These are phyloP conservation scores for Tephrocybe rancida DNA, from an alignment of 768 basidiomycete genomes.

Conservation along the genomic window DNA sequence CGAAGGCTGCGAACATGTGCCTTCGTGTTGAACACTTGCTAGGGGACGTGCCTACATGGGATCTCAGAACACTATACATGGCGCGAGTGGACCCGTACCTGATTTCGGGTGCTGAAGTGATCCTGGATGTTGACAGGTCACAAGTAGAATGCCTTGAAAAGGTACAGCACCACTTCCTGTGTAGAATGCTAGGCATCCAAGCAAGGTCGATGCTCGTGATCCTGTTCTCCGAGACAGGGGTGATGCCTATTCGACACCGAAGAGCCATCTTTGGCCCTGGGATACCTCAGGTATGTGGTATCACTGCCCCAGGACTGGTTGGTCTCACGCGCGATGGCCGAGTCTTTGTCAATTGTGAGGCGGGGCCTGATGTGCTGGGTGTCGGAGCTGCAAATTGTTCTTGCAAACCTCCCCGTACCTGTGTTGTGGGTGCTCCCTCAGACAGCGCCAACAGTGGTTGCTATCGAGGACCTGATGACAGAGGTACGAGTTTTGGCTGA, in stretches of 20 bases:
- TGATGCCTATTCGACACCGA: neutral
- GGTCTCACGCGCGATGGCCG: neutral
- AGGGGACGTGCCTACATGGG: neutral
- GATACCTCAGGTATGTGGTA: neutral
- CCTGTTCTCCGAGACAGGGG: conserved; percentile 2
- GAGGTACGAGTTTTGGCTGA: too few relatives aligned
- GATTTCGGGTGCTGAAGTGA: neutral
- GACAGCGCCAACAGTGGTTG: neutral
- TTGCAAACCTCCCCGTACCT: neutral
- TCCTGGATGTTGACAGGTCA: neutral
- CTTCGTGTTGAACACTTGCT: neutral
- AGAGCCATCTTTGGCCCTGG: neutral
- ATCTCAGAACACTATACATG: too few relatives aligned
- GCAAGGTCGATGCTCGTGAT: neutral
- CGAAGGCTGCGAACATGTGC: neutral
- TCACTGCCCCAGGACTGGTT: neutral
- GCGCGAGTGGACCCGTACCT: too few relatives aligned
- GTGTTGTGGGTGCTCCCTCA: neutral
- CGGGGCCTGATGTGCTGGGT: neutral
- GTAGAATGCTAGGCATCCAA: neutral
- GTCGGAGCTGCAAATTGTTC: neutral
- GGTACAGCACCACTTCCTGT: neutral
- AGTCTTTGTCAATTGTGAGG: neutral
- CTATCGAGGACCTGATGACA: neutral
- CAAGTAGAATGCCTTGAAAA: too few relatives aligned